Evolutionary conservation across 345 rosid species (phyloP), one percentile per base, ranked within the genome.

Genomic region (Physaria fendleri): DNA sequence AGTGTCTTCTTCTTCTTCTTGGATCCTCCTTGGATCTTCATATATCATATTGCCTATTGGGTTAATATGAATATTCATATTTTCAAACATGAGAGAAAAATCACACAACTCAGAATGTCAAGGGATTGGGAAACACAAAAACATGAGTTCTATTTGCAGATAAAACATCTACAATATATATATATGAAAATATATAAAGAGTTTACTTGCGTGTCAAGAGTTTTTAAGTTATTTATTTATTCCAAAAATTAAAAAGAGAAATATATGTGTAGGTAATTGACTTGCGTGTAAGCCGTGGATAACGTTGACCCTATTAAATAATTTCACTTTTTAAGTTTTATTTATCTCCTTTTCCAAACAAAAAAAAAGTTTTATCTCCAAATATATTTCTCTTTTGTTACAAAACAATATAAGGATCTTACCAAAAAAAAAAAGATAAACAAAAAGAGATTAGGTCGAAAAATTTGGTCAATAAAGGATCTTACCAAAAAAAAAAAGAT

Each of bases 281-380:
- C 69, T 70, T 63, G 49, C 64, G 63, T 46, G 71, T 45, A 57
- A 68, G 72, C 47, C 73, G 62, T 56, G 74, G 77, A 75, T 71
- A 78, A 65, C 37, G 74, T 74, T 73, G 74, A 61, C 70, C 62
- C 64, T 17, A 53, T 64, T 16, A 11, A 42, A 20, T 64, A 39
- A 28, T 43, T 20, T 60, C 34, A 52, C 33, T 42, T 68, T 35
- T 35, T 1, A 35, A 35, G 8, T 13, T 35, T 60, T 45, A 60
- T 54, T 57, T 61, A n/a, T n/a, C n/a, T n/a, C n/a, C n/a, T n/a
- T n/a, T n/a, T n/a, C n/a, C n/a, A n/a, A n/a, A n/a, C n/a, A n/a
- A n/a, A n/a, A n/a, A n/a, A n/a, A n/a, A n/a, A n/a, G n/a, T n/a
- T 35, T 60, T 45, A 60, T 54, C 62, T 61, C 28, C 9, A 35